A percentile compares a stretch with the other conserved stretches of the same genome.
These are phyloP conservation scores for Helicocarpus griseus DNA, from an alignment of 2,329 filamentous ascomycete genomes.

Conservation along the genomic window DNA sequence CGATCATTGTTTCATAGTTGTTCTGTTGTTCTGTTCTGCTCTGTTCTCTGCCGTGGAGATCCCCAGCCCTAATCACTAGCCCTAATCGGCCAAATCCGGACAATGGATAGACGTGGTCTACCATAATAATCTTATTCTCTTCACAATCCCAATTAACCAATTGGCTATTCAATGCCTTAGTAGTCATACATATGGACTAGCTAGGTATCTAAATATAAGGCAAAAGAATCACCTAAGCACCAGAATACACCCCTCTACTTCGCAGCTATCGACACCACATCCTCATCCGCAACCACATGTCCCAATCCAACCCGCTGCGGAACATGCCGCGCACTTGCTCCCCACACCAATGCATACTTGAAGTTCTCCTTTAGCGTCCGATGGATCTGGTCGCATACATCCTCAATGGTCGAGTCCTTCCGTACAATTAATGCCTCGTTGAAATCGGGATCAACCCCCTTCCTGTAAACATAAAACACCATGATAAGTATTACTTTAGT, in stretches of 20 bases:
- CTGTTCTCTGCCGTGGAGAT: background rate
- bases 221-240: too few species aligned
- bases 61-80: constrained; percentile 1
- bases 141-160: background rate
- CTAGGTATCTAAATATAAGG: too few species aligned
- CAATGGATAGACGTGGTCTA: background rate
- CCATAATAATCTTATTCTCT: background rate
- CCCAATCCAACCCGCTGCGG: constrained; percentile 84
- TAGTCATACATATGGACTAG: background rate
- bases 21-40: background rate
- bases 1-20: background rate
- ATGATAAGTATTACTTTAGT: background rate
- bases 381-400: constrained; percentile 94
- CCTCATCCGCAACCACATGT: constrained; percentile 64
- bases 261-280: constrained; percentile 57
- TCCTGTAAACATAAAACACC: constrained; percentile 42
- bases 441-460: constrained; percentile 84
- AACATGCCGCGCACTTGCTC: constrained; percentile 86
- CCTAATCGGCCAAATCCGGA: constrained; percentile 3
- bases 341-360: constrained; percentile 98
- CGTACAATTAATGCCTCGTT: constrained; percentile 86
- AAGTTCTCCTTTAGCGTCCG: constrained; percentile 93
- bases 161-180: background rate
- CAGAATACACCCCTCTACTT: constrained; percentile 22
- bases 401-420: constrained; percentile 78